phyloP scores from a whole-genome alignment of 2,329 filamentous ascomycete species.

The Ophiostoma sp. region DNA sequence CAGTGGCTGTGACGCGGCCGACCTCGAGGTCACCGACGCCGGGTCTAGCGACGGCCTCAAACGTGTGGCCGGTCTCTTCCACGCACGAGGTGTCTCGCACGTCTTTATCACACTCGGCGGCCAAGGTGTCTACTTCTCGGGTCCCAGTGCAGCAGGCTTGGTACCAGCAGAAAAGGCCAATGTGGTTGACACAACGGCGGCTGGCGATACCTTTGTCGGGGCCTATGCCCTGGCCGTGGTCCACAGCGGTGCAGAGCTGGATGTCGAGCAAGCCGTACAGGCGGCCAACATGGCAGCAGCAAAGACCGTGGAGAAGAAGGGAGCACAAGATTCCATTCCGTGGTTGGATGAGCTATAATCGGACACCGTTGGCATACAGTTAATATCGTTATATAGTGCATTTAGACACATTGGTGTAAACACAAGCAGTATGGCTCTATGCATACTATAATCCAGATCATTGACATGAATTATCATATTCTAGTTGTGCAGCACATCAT shows the following conservation, averaged over 20 bases:
- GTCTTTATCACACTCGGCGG: constrained; percentile 81
- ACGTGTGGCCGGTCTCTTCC: constrained; percentile 48
- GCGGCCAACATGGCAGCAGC: constrained; percentile 59
- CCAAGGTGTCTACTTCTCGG: constrained; percentile 67
- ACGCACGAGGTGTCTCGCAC: constrained; percentile 62
- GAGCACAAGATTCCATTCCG: constrained; percentile 63
- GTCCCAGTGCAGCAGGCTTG: constrained; percentile 39
- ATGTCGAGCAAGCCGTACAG: constrained; percentile 54
- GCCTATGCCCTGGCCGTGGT: constrained; percentile 74
- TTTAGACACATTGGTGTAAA: background rate
- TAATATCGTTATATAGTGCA: background rate
- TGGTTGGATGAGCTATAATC: constrained; percentile 48
- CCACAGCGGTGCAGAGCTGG: constrained; percentile 36
- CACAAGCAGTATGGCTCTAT: too few relatives aligned
- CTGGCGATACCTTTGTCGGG: constrained; percentile 91
- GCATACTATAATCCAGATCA: background rate
- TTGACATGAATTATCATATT: background rate
- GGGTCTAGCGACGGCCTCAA: constrained; percentile 34
- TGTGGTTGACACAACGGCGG: constrained; percentile 89
- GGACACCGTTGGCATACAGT: background rate
- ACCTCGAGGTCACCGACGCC: constrained; percentile 35
- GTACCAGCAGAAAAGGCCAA: constrained; percentile 61
- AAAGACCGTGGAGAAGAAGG: constrained; percentile 58
- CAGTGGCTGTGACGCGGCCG: constrained; percentile 39
- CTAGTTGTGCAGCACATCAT: background rate